phyloP scores from a whole-genome alignment of 192 early-diverging fungal genomes.

The Backusella australiensis region DNA sequence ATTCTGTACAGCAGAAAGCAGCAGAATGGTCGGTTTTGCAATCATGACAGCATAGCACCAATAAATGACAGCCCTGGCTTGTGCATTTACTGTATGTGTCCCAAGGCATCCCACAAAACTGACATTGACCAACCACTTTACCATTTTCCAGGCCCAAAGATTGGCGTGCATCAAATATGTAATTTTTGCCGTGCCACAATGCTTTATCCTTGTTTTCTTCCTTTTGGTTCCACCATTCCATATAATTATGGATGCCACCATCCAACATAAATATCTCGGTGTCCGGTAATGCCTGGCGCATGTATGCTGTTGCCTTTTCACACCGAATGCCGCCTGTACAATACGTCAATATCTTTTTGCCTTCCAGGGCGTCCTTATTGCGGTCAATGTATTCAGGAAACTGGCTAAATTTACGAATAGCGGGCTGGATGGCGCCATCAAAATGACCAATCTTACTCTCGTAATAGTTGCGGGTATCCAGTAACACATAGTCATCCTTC shows the following conservation, averaged over 20 bases:
- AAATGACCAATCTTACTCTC: constrained; percentile 65
- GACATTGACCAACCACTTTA: constrained; percentile 31
- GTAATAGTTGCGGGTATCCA: constrained; percentile 72
- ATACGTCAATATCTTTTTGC: constrained; percentile 64
- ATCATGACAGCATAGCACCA: constrained; percentile 45
- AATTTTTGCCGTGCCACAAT: constrained; percentile 65
- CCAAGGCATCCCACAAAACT: constrained; percentile 35
- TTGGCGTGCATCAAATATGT: constrained; percentile 73
- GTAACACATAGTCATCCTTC: constrained; percentile 21
- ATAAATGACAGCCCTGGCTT: constrained; percentile 47
- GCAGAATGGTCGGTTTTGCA: constrained; percentile 12
- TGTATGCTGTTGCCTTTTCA: constrained; percentile 61
- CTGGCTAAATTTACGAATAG: constrained; percentile 63
- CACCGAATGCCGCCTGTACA: constrained; percentile 60
- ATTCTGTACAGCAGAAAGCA: constrained; percentile 43
- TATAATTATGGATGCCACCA: constrained; percentile 70
- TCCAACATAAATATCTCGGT: constrained; percentile 62
- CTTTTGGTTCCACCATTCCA: constrained; percentile 50
- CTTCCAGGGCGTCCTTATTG: constrained; percentile 39
- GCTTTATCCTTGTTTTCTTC: constrained; percentile 34
- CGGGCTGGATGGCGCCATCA: constrained; percentile 51
- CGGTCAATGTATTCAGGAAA: constrained; percentile 56
- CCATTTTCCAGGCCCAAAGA: constrained; percentile 32
- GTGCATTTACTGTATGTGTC: constrained; percentile 52
- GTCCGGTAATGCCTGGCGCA: constrained; percentile 41